phyloP scores from a whole-genome alignment of 1,284 basidiomycete genomes.

The Irpex sp. region DNA sequence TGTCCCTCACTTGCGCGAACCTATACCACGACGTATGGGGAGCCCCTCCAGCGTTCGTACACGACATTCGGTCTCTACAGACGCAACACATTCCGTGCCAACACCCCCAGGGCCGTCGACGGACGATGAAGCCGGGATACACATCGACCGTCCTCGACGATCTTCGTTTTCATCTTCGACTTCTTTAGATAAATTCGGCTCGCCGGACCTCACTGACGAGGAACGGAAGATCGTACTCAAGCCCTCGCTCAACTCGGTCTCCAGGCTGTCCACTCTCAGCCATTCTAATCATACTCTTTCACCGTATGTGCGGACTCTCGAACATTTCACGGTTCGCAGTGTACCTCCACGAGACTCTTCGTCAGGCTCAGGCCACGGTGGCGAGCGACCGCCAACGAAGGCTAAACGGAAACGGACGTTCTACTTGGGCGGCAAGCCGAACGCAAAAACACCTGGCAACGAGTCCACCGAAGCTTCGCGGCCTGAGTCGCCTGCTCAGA shows the following conservation, averaged over 20 bases:
- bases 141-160: slow-evolving; percentile 22
- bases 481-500: slow-evolving; percentile 29
- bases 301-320: slow-evolving; percentile 82
- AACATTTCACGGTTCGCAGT: slow-evolving; percentile 86
- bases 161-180: slow-evolving; percentile 33
- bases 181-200: slow-evolving; percentile 32
- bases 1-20: slow-evolving; percentile 20
- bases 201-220: slow-evolving; percentile 28
- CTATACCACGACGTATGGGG: slow-evolving; percentile 21
- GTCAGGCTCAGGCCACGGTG: slow-evolving; percentile 21
- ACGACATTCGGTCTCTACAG: slow-evolving; percentile 25
- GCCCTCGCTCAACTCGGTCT: slow-evolving; percentile 62
- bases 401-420: slow-evolving; percentile 76
- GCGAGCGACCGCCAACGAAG: slow-evolving; percentile 53
- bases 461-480: background rate
- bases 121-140: slow-evolving; percentile 22
- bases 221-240: slow-evolving; percentile 66
- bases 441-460: slow-evolving; percentile 13
- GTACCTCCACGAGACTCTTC: slow-evolving; percentile 55
- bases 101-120: slow-evolving; percentile 23
- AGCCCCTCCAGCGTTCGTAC: slow-evolving; percentile 27
- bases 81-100: slow-evolving; percentile 26
- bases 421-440: slow-evolving; percentile 49
- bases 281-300: slow-evolving; percentile 87
- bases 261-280: slow-evolving; percentile 78